Base-by-base conservation (phyloP, 2,329 filamentous ascomycete genomes). In the Trichoderma arundinaceum region DNA sequence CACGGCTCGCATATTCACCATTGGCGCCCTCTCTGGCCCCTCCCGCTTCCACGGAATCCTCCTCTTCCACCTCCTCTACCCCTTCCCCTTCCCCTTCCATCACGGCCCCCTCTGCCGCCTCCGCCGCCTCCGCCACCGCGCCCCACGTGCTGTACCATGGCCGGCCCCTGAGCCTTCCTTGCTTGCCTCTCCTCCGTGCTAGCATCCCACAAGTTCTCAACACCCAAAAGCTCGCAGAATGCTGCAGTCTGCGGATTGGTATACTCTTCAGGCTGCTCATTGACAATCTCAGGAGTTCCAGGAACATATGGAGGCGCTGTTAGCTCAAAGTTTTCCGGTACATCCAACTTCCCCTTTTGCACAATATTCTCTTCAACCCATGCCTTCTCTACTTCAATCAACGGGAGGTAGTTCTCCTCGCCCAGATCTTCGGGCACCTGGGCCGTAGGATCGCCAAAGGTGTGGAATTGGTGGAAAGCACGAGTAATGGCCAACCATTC, bases 401-500 rank as follows among this genome's bases (percentile, higher is more conserved):
- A 81, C 0, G 84, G 81, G 3, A 76, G 77, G 75, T 97, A 97
- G 58, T 84, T 78, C 2, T 82, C 84, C 75, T 96, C 88, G 19
- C 91, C 91, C 32, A 86, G 80, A 72, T 96, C 83, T 1, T 79
- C 75, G 0, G 90, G 83, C 0, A 85, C 77, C 44, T 78, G 76
- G 1, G 84, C 83, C 7, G 78, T 74, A 5, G 81, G 82, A 68
- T 90, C 82, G 66, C 92, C 91, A 43, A 94, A 80, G 1, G 80
- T 77, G 1, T 95, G 82, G 46, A 87, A 83, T 3, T 81, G 72
- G 46, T 91, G 87, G 73, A 98, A 96, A 7, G 88, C 90, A 48
- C 94, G 90, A 12, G 90, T 94, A 69, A 99, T 97, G 48, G 95
- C 91, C 7, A 99, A 88, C 94, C 94, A 99, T 79, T 99, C 95